Conservation (phyloP, 768 basidiomycete genomes). For the Phaffia tasmanica region DNA sequence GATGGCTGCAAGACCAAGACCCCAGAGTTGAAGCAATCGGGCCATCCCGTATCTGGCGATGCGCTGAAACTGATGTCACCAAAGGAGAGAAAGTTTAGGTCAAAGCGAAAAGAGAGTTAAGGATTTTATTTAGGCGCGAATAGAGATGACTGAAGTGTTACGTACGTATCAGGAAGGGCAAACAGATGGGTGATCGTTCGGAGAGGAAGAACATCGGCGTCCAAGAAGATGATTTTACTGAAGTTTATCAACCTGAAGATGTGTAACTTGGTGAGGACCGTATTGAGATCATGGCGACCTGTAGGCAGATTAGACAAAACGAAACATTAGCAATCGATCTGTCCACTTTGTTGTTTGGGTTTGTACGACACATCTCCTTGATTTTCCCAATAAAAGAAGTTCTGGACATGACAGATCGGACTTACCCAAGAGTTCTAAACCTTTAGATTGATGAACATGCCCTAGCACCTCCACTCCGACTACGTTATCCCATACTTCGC, state of each 20-base stretch:
- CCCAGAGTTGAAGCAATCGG: slow-evolving; percentile 98
- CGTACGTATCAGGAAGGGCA: slow-evolving; percentile 47
- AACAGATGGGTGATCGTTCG: slow-evolving; percentile 84
- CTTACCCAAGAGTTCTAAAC: slow-evolving; percentile 70
- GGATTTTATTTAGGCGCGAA: too few species aligned
- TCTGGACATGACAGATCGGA: slow-evolving; percentile 7
- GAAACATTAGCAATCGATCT: slow-evolving; percentile 12
- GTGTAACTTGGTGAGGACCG: slow-evolving; percentile 93
- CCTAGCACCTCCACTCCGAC: slow-evolving; percentile 84
- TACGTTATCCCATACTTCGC: slow-evolving; percentile 70
- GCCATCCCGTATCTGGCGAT: slow-evolving; percentile 96
- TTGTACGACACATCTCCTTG: background rate
- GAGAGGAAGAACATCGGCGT: slow-evolving; percentile 38
- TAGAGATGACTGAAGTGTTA: background rate
- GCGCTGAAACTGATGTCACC: slow-evolving; percentile 57
- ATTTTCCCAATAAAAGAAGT: background rate
- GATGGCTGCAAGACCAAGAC: slow-evolving; percentile 77
- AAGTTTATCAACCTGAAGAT: slow-evolving; percentile 83
- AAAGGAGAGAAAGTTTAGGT: background rate
- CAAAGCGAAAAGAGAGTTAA: background rate
- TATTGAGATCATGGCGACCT: slow-evolving; percentile 90
- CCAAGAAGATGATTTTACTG: slow-evolving; percentile 74
- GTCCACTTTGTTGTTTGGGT: background rate
- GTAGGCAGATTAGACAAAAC: slow-evolving; percentile 24
- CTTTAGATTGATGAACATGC: slow-evolving; percentile 49